phyloP scores from a whole-genome alignment of 179 eudicot genomes.

The Vitellaria paradoxa region DNA sequence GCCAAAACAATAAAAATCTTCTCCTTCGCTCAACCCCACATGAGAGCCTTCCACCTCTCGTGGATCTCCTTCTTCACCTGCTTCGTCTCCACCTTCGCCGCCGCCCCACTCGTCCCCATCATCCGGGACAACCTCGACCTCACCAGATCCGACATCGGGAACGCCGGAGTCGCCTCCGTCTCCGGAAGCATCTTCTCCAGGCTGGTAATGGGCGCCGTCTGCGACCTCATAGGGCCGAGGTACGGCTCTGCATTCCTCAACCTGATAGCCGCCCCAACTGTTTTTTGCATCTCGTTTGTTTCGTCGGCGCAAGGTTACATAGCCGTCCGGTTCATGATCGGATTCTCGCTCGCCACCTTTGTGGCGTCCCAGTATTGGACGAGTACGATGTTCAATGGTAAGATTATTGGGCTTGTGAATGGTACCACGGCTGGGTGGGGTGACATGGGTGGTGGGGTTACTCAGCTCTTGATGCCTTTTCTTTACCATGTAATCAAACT shows the following conservation, averaged over 20 bases:
- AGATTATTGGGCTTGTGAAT: constrained; percentile 29
- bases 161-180: constrained; percentile 37
- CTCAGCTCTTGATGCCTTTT: constrained; percentile 33
- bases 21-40: neutral
- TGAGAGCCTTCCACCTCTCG: neutral
- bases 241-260: constrained; percentile 28
- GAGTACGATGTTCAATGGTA: constrained; percentile 26
- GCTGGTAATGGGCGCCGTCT: constrained; percentile 32
- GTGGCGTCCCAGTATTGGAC: constrained; percentile 31
- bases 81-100: constrained; percentile 32
- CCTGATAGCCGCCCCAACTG: constrained; percentile 27
- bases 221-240: constrained; percentile 32
- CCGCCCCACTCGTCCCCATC: constrained; percentile 34
- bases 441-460: constrained; percentile 33
- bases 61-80: constrained; percentile 25
- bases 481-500: constrained; percentile 14
- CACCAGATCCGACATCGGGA: constrained; percentile 25
- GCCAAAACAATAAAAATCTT: neutral
- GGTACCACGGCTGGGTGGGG: constrained; percentile 35
- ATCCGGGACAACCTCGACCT: constrained; percentile 33
- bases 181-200: constrained; percentile 35
- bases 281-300: constrained; percentile 26
- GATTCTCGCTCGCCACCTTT: constrained; percentile 29
- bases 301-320: constrained; percentile 23
- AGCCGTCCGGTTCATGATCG: constrained; percentile 32